A percentile compares a stretch with the other conserved stretches of the same genome.
phyloP scores from a whole-genome alignment of 805 yeast species.

The Metschnikowia arizonensis region DNA sequence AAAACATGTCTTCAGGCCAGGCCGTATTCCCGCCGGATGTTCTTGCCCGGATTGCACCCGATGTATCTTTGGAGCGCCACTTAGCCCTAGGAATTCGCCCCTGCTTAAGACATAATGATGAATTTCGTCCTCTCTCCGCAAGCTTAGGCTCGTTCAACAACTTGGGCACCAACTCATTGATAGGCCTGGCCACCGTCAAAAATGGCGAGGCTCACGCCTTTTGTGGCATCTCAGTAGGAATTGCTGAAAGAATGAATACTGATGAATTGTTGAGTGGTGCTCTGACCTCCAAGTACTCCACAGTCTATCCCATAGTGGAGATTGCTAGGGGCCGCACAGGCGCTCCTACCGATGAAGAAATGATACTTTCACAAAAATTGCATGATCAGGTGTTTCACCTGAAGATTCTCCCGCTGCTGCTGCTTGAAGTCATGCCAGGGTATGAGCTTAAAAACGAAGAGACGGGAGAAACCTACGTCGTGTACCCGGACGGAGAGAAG shows the following conservation, averaged over 20 bases:
- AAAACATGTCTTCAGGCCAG: slow-evolving; percentile 11
- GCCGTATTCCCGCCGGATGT: slow-evolving; percentile 77
- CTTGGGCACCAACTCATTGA: slow-evolving; percentile 30
- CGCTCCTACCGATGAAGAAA: slow-evolving; percentile 84
- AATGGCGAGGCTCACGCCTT: slow-evolving; percentile 71
- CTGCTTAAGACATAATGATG: slow-evolving; percentile 62
- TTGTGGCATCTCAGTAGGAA: slow-evolving; percentile 66
- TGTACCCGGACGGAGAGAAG: slow-evolving; percentile 57
- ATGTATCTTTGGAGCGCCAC: slow-evolving; percentile 74
- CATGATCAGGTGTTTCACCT: slow-evolving; percentile 59
- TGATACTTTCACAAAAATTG: slow-evolving; percentile 62
- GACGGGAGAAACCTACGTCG: slow-evolving; percentile 13
- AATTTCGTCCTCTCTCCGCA: slow-evolving; percentile 55
- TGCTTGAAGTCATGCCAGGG: slow-evolving; percentile 16
- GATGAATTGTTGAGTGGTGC: slow-evolving; percentile 25
- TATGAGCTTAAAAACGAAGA: slow-evolving; percentile 18
- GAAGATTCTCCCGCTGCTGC: slow-evolving; percentile 40
- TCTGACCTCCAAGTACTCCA: slow-evolving; percentile 18
- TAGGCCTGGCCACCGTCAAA: slow-evolving; percentile 68
- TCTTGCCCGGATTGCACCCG: slow-evolving; percentile 81
- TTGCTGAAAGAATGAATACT: slow-evolving; percentile 49
- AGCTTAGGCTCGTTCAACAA: slow-evolving; percentile 37
- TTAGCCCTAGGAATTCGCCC: slow-evolving; percentile 74
- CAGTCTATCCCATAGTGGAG: slow-evolving; percentile 71
- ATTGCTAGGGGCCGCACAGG: slow-evolving; percentile 72